These are phyloP conservation scores for Oehlia diaphana DNA, from an alignment of 192 early-diverging fungal species.

Conservation along the genomic window DNA sequence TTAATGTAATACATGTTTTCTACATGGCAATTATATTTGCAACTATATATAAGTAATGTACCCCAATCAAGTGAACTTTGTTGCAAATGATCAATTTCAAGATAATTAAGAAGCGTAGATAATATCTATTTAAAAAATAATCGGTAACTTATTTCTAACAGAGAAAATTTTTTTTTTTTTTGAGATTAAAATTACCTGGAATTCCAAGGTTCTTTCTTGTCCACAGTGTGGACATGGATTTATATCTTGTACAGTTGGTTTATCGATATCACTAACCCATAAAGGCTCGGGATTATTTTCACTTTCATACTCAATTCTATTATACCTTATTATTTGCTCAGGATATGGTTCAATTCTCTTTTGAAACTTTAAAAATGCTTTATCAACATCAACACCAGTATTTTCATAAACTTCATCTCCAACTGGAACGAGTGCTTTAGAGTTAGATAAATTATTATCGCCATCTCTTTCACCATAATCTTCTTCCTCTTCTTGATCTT, in stretches of 20 bases:
- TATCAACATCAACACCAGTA: conserved; percentile 83
- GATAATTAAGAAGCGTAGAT: conserved; percentile 83
- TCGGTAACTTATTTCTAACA: background rate
- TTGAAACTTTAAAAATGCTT: conserved; percentile 89
- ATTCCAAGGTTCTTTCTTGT: conserved; percentile 79
- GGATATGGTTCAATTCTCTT: conserved; percentile 72
- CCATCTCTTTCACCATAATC: conserved; percentile 47
- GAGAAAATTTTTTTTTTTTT: background rate
- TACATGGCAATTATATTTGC: conserved; percentile 75
- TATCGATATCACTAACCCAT: conserved; percentile 73
- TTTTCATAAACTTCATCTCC: conserved; percentile 70
- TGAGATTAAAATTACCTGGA: conserved; percentile 60
- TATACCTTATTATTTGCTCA: conserved; percentile 85
- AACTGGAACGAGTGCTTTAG: conserved; percentile 49
- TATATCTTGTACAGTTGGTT: conserved; percentile 58
- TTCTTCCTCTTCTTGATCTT: conserved; percentile 33
- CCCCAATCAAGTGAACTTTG: conserved; percentile 87
- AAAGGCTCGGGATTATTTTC: conserved; percentile 62
- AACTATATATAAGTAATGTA: conserved; percentile 83
- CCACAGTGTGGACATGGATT: conserved; percentile 74
- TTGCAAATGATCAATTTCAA: conserved; percentile 70
- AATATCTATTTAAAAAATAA: conserved; percentile 57
- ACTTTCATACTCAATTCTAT: conserved; percentile 59
- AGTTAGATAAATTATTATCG: background rate
- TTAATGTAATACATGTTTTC: conserved; percentile 56